Percentiles rank a stretch among this genome's conserved stretches.
phyloP scores from a whole-genome alignment of 768 basidiomycete species.

The Russula virescens region DNA sequence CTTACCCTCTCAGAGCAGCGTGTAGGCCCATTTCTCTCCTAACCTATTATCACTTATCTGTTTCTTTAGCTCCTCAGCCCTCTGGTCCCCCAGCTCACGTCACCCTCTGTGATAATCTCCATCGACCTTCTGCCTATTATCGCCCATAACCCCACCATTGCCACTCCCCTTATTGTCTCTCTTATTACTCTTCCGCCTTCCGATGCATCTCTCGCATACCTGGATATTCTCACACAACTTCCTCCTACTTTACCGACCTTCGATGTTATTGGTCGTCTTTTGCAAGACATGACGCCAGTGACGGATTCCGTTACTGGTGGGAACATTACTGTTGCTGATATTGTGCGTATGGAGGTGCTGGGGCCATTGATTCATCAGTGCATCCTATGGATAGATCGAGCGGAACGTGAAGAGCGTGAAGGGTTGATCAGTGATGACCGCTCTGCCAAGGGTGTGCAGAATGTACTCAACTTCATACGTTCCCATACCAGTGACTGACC shows the following conservation, averaged over 20 bases:
- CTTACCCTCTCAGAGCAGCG: constrained; percentile 73
- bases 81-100: constrained; percentile 38
- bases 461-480: constrained; percentile 40
- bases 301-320: constrained; percentile 37
- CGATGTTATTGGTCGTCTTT: constrained; percentile 62
- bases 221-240: constrained; percentile 58
- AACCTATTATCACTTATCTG: not conserved
- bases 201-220: constrained; percentile 41
- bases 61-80: constrained; percentile 46
- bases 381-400: constrained; percentile 64
- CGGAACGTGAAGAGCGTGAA: constrained; percentile 63
- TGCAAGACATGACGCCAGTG: constrained; percentile 54
- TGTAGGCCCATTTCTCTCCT: constrained; percentile 35
- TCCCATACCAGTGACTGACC: constrained; percentile 3
- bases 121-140: constrained; percentile 62
- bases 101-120: constrained; percentile 54
- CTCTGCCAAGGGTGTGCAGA: constrained; percentile 63
- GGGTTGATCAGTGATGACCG: constrained; percentile 68
- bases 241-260: constrained; percentile 71
- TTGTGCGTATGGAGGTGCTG: constrained; percentile 58
- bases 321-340: constrained; percentile 55
- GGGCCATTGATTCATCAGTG: constrained; percentile 67
- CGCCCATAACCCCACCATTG: constrained; percentile 62
- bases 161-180: constrained; percentile 58
- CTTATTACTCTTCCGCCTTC: constrained; percentile 42